phyloP scores from a whole-genome alignment of 495 filamentous ascomycete species.

The Immersiella caudata region DNA sequence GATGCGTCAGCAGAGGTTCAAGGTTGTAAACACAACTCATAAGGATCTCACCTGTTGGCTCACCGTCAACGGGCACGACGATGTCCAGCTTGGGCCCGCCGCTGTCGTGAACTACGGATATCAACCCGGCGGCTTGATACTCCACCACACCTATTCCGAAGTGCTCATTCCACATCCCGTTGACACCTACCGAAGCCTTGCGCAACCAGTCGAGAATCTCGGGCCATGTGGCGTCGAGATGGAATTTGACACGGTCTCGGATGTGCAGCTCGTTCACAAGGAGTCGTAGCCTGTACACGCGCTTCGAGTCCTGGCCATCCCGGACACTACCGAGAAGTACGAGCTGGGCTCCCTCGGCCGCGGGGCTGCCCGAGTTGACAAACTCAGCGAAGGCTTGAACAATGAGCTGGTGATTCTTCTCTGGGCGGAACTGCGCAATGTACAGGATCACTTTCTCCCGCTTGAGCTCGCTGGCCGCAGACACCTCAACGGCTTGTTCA shows the following conservation, averaged over 20 bases:
- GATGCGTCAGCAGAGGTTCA: conserved; percentile 20
- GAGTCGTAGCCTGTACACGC: conserved; percentile 88
- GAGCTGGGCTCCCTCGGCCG: conserved; percentile 62
- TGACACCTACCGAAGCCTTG: conserved; percentile 78
- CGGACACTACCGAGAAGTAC: conserved; percentile 87
- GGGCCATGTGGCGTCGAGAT: conserved; percentile 85
- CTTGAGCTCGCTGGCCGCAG: conserved; percentile 61
- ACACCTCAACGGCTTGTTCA: conserved; percentile 68
- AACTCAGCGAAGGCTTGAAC: conserved; percentile 81
- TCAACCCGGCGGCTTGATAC: conserved; percentile 92
- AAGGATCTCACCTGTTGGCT: conserved; percentile 63
- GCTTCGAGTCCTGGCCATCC: conserved; percentile 77
- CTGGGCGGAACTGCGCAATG: conserved; percentile 95
- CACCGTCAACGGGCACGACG: conserved; percentile 74
- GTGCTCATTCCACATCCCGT: conserved; percentile 99
- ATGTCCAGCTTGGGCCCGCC: conserved; percentile 94
- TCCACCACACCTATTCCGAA: conserved; percentile 98
- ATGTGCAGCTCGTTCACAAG: conserved; percentile 86
- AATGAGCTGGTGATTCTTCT: conserved; percentile 91
- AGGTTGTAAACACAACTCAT: neutral
- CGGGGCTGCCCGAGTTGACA: conserved; percentile 43
- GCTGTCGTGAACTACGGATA: conserved; percentile 87
- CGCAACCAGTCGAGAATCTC: conserved; percentile 78
- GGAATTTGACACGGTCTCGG: conserved; percentile 79
- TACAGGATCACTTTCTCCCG: conserved; percentile 77